phyloP scores from a whole-genome alignment of 345 rosid species.

The Brassica juncea region DNA sequence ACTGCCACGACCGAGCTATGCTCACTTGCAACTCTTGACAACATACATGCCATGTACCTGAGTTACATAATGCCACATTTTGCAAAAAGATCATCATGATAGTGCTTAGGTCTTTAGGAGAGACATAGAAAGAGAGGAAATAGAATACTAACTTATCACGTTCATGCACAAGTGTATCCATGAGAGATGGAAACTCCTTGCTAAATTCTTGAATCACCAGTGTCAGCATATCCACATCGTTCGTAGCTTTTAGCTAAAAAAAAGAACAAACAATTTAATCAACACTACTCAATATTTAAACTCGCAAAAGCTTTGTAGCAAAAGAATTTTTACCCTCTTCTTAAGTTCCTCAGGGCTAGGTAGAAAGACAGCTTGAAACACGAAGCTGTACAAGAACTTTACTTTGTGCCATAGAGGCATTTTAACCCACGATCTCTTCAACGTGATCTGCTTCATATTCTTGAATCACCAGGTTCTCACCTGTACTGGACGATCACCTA shows the following conservation, averaged over 20 bases:
- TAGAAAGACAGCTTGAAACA: constrained; percentile 80
- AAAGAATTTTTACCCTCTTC: constrained; percentile 56
- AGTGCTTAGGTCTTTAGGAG: neutral
- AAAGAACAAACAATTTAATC: constrained; percentile 16
- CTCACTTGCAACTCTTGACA: constrained; percentile 63
- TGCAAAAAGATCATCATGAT: neutral
- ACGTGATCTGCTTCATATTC: constrained; percentile 58
- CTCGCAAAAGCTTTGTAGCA: neutral
- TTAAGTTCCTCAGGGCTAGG: constrained; percentile 72
- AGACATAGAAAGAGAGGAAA: neutral
- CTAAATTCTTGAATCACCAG: constrained; percentile 92
- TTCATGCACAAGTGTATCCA: constrained; percentile 94
- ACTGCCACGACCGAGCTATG: constrained; percentile 82
- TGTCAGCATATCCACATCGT: constrained; percentile 81
- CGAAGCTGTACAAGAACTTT: constrained; percentile 59
- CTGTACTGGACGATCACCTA: constrained; percentile 96
- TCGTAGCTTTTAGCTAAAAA: constrained; percentile 82
- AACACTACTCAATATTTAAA: neutral
- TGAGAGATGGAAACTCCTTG: constrained; percentile 84
- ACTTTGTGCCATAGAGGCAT: constrained; percentile 92
- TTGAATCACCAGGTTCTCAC: constrained; percentile 39
- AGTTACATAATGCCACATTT: constrained; percentile 20
- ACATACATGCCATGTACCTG: constrained; percentile 78
- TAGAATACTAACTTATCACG: constrained; percentile 78
- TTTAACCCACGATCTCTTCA: constrained; percentile 74